Evolutionary conservation across 1,139 yeast genomes (phyloP), one percentile per base, ranked within the genome.

Genomic region (Zhuliangozyma parablackwelliae): DNA sequence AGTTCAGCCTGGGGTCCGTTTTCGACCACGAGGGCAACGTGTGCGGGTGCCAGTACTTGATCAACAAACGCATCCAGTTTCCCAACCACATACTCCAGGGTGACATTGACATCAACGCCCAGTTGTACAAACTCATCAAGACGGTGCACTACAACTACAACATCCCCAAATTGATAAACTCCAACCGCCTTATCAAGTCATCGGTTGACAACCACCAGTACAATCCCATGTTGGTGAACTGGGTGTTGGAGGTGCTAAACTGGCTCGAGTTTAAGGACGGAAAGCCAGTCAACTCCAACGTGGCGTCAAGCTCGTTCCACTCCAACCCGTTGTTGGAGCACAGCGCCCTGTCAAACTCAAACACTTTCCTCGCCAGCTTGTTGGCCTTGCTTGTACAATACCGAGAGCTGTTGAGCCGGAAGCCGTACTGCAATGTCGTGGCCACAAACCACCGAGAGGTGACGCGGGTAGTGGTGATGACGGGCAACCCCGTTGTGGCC

Each of bases 251-350:
- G 46, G 65, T 76, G 3, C 61, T 75, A 38, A 77, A 75, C 44
- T 79, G 85, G 85, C 55, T 78, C 23, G 82, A 78, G 47, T 71
- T 75, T 40, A 79, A 78, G 48, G 85, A 79, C 49, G 81, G 79
- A 12, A 51, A 40, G 29, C 28, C 29, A 6, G 28, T 31, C 10
- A 26, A 28, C 8, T 31, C 23, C 20, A 24, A 13, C n/a, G 5
- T 23, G 24, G 21, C 24, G 12, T 21, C 29, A 5, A 39, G 30
- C 27, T 33, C 42, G 16, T 38, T 39, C 27, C 43, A 38, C 26
- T n/a, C 11, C 7, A 10, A 10, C 7, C 7, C 11, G 12, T n/a
- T 26, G 7, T 3, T n/a, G 11, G 28, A 10, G 7, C 24, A 23
- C 24, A 21, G 25, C 21, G 33, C 38, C 10, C 7, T 9, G 9